Percentiles rank a stretch among this genome's conserved stretches.
These are phyloP conservation scores for Taphrina populina DNA, from an alignment of 1,139 yeast species.

Conservation along the genomic window DNA sequence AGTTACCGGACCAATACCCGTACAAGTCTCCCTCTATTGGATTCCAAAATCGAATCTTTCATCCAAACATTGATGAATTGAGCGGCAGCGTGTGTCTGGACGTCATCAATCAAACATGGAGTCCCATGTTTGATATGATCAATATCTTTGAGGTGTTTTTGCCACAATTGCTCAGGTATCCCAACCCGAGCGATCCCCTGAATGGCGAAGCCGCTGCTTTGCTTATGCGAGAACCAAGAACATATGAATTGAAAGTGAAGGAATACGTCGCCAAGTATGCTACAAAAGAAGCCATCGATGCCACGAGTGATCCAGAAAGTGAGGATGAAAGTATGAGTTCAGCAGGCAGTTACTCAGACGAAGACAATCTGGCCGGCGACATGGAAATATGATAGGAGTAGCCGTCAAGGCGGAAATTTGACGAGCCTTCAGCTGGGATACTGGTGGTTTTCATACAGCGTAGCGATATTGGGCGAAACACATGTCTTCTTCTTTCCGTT, in stretches of 20 bases:
- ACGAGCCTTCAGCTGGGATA: too few relatives aligned
- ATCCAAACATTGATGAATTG: constrained; percentile 75
- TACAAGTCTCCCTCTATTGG: constrained; percentile 95
- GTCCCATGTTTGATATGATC: constrained; percentile 87
- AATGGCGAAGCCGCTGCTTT: constrained; percentile 88
- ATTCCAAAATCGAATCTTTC: constrained; percentile 84
- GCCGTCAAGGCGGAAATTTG: too few relatives aligned
- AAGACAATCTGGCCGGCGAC: constrained; percentile 50
- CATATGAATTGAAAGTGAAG: constrained; percentile 68
- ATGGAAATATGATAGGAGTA: constrained; percentile 44
- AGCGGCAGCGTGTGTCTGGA: constrained; percentile 95
- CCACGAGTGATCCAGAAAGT: constrained; percentile 42
- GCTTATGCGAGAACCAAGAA: constrained; percentile 66
- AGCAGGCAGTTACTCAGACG: constrained; percentile 51
- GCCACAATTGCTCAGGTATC: constrained; percentile 87
- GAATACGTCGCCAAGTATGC: constrained; percentile 74
- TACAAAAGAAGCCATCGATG: constrained; percentile 48
- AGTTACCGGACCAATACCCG: constrained; percentile 92
- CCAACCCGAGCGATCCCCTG: constrained; percentile 91
- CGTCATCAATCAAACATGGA: constrained; percentile 97
- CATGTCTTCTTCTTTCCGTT: too few relatives aligned
- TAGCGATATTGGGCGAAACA: too few relatives aligned
- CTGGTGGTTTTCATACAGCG: too few relatives aligned
- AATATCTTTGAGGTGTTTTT: constrained; percentile 90
- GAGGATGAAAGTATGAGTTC: constrained; percentile 51